Evolutionary conservation across 129 eudicot genomes (phyloP).

Genomic region (Chrysanthemum seticuspe): DNA sequence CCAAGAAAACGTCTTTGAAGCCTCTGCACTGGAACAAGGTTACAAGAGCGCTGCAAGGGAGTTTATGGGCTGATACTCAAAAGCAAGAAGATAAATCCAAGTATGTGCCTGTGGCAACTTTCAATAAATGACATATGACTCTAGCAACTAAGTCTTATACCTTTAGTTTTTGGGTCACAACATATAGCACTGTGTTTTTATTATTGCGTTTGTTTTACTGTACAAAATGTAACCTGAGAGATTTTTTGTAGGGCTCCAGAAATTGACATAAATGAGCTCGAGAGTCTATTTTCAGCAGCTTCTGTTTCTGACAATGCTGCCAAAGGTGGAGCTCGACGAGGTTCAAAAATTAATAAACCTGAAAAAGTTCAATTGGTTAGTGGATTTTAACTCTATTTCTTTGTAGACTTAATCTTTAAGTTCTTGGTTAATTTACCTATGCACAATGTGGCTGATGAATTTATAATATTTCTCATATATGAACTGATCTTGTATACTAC

Average conservation of each 20-base stretch:
- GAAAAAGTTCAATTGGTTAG: constrained; percentile 94
- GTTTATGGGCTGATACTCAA: constrained; percentile 90
- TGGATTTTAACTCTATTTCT: constrained; percentile 18
- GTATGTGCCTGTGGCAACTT: constrained; percentile 36
- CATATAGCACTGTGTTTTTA: not conserved
- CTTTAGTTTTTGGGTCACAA: not conserved
- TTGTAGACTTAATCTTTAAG: constrained; percentile 16
- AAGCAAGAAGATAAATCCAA: constrained; percentile 78
- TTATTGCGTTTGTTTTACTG: not conserved
- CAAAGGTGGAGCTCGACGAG: constrained; percentile 70
- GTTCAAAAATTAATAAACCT: constrained; percentile 74
- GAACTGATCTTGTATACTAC: constrained; percentile 11
- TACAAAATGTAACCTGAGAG: constrained; percentile 24
- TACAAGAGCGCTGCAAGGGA: constrained; percentile 93
- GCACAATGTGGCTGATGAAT: not conserved
- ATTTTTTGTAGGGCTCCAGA: constrained; percentile 75
- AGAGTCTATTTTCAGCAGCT: constrained; percentile 79
- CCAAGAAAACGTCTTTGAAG: constrained; percentile 72
- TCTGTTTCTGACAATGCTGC: constrained; percentile 59
- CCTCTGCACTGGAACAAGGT: constrained; percentile 98
- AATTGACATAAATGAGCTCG: constrained; percentile 93
- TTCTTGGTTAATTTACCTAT: constrained; percentile 16
- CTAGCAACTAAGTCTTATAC: constrained; percentile 5
- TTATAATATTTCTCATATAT: constrained; percentile 9
- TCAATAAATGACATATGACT: constrained; percentile 6